Base-by-base conservation (phyloP, 352 stramenopile genomes). In the Ochromonadaceae sp. region DNA sequence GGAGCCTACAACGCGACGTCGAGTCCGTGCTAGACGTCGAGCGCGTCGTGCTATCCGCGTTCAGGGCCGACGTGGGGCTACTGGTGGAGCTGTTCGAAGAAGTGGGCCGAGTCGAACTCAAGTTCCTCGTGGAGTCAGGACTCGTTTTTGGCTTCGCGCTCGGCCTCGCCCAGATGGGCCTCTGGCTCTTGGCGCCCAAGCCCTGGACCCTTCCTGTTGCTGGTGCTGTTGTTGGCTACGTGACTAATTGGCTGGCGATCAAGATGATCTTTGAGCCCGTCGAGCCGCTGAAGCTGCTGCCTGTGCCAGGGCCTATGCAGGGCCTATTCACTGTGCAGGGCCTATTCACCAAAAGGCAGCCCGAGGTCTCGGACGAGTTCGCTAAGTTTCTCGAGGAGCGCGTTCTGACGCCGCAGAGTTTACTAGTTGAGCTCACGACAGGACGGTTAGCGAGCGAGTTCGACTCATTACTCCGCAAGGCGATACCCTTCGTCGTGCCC, bases 251-350 rank as follows among this genome's bases (percentile, higher is more conserved):
- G 85, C 76, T 98, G 59, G 92, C 92, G 36, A 74, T 98, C 1
- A 97, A 88, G 77, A 95, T 95, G 84, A 97, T 95, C 35, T 98
- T 98, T 73, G 91, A 96, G 72, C 92, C 92, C 5, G 68, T 93
- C 20, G 67, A 85, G 31, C 82, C 83, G 50, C 65, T 88, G 31
- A 88, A 88, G 67, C 86, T 90, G 78, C n/a, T n/a, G n/a, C n/a
- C n/a, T n/a, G n/a, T n/a, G n/a, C n/a, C 88, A 50, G 81, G 91
- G 39, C 85, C 85, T 1, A 77, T 78, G 25, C 84, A 79, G 68
- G 71, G 83, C 25, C 82, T 86, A 26, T 83, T 96, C 62, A 91
- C 81, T 40, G 78, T 97, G 10, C 91, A 97, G 52, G 91, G 91
- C 28, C 78, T 95, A 34, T 97, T 97, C 68, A 71, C 97, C 26